These are phyloP conservation scores for Pichia sp. DNA, from an alignment of 1,139 yeast genomes.

Conservation along the genomic window DNA sequence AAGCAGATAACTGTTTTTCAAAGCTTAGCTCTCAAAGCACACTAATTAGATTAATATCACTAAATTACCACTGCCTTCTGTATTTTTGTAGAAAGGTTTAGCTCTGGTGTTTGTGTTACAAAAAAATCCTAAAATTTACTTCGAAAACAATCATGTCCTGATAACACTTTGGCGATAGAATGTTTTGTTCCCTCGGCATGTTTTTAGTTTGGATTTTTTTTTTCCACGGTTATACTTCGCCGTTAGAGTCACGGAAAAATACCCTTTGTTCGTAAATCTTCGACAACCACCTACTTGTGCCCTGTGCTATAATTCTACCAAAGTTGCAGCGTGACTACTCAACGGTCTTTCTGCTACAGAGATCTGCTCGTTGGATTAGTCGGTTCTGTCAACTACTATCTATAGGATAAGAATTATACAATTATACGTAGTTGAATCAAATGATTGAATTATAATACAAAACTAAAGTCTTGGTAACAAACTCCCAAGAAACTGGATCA, in stretches of 20 bases:
- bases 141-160: neutral
- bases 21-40: neutral
- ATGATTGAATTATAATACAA: slow-evolving; percentile 55
- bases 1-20: neutral
- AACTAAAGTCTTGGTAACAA: slow-evolving; percentile 78
- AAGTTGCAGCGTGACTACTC: neutral
- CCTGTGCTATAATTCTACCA: too few species aligned
- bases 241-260: neutral
- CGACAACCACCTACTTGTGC: too few species aligned
- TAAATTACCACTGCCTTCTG: neutral
- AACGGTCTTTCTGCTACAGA: neutral
- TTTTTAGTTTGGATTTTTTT: neutral
- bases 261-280: neutral
- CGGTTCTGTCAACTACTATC: neutral
- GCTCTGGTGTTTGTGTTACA: neutral
- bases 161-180: neutral
- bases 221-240: neutral
- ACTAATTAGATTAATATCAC: neutral
- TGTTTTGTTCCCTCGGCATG: neutral
- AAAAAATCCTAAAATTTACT: neutral
- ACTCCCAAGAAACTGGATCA: slow-evolving; percentile 96
- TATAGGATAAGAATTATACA: neutral
- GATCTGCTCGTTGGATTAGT: neutral
- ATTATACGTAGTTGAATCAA: slow-evolving; percentile 12
- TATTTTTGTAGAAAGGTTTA: neutral